These are phyloP conservation scores for Baeospora myosura DNA, from an alignment of 1,284 basidiomycete species.

Conservation along the genomic window DNA sequence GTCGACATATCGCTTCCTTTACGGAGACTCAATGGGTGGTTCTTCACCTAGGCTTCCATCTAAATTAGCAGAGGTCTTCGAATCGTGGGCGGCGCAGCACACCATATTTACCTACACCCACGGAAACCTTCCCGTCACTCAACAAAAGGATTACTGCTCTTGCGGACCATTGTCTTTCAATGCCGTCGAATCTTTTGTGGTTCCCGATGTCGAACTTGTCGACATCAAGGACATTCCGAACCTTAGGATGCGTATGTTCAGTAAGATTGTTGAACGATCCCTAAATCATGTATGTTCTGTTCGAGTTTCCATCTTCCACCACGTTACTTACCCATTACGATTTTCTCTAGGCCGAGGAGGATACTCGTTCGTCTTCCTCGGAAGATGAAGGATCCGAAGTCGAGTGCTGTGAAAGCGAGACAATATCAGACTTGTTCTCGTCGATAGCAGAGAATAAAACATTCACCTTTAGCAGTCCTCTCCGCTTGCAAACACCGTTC, in stretches of 20 bases:
- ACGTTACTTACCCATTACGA: too few species aligned
- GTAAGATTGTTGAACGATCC: constrained; percentile 15
- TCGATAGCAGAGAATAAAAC: too few species aligned
- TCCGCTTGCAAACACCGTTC: too few species aligned
- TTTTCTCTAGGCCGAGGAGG: too few species aligned
- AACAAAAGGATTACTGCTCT: constrained; percentile 6
- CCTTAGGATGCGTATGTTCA: constrained; percentile 13
- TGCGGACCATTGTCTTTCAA: constrained; percentile 11
- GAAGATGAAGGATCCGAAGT: too few species aligned
- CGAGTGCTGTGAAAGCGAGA: too few species aligned
- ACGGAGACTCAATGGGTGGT: constrained; percentile 10
- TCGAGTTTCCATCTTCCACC: too few species aligned
- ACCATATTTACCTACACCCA: background rate
- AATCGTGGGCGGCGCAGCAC: constrained; percentile 14
- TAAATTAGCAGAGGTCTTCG: constrained; percentile 1
- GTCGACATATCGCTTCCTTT: background rate
- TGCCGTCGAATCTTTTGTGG: constrained; percentile 10
- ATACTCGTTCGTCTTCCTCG: too few species aligned
- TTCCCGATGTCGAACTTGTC: constrained; percentile 7
- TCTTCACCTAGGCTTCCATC: constrained; percentile 1
- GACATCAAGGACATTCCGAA: constrained; percentile 4
- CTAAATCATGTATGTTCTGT: constrained; percentile 8
- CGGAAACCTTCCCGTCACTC: constrained; percentile 5
- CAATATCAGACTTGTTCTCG: too few species aligned
- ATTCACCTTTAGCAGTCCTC: too few species aligned